Evolutionary conservation across 179 eudicot species (phyloP).

Genomic region (Silene vulgaris): DNA sequence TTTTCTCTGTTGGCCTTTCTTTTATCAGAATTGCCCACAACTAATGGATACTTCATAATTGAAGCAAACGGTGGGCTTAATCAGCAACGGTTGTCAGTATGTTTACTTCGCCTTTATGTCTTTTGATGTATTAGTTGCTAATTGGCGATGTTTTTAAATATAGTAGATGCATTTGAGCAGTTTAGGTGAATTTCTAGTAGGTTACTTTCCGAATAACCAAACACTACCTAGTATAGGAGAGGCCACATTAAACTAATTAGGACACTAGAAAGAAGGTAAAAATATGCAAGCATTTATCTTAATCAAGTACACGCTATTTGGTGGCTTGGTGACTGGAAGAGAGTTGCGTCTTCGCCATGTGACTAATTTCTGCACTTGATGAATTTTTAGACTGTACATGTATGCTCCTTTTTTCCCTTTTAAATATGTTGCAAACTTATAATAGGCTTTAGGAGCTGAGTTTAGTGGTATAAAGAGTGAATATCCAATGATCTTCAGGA

Average conservation of each 20-base stretch:
- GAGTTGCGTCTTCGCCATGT: not conserved
- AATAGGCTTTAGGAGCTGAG: not conserved
- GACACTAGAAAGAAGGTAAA: not conserved
- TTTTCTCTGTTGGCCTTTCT: not conserved
- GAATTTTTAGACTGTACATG: not conserved
- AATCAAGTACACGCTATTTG: not conserved
- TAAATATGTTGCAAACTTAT: not conserved
- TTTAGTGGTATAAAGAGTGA: not conserved
- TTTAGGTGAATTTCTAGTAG: not conserved
- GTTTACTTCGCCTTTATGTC: conserved; percentile 24
- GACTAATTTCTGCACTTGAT: conserved; percentile 1
- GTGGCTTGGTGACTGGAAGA: not conserved
- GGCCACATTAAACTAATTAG: not conserved
- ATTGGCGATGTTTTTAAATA: not conserved
- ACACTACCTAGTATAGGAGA: not conserved
- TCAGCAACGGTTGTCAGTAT: conserved; percentile 88
- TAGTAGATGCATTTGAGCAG: conserved; percentile 1
- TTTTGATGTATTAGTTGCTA: not conserved
- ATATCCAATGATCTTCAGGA: not conserved
- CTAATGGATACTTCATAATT: conserved; percentile 89
- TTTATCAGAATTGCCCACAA: conserved; percentile 51
- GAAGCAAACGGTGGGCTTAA: conserved; percentile 99
- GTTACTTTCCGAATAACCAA: not conserved
- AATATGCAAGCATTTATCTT: not conserved
- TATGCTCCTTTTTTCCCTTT: not conserved